Conservation (phyloP, 371 early-diverging fungal species). For the Mucor sp. region DNA sequence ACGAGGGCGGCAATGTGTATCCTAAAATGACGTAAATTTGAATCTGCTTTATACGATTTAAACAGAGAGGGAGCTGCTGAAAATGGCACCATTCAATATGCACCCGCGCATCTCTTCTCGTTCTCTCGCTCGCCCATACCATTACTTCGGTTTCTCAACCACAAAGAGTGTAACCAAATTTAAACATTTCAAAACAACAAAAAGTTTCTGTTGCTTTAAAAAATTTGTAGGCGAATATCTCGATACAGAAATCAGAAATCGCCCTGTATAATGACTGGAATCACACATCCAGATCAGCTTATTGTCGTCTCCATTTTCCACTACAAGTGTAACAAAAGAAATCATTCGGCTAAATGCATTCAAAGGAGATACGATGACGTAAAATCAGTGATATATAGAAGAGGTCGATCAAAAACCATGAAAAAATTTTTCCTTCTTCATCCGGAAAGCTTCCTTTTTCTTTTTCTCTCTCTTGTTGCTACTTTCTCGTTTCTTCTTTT, state of each 20-base stretch:
- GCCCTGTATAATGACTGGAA: background rate
- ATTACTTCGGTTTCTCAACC: background rate
- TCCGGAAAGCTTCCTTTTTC: background rate
- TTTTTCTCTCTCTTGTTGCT: background rate
- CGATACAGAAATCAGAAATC: background rate
- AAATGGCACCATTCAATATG: background rate
- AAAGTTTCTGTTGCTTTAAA: background rate
- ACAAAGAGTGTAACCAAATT: background rate
- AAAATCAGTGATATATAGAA: background rate
- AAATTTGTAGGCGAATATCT: background rate
- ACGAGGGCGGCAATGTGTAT: background rate
- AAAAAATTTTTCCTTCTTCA: background rate
- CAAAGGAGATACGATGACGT: constrained; percentile 7
- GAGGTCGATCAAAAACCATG: constrained; percentile 1
- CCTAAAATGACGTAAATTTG: background rate
- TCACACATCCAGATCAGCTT: background rate
- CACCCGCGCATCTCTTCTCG: background rate
- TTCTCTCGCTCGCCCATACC: background rate
- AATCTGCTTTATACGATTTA: background rate
- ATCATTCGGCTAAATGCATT: background rate
- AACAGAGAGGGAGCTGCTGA: background rate
- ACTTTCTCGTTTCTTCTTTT: constrained; percentile 1
- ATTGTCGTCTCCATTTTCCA: background rate
- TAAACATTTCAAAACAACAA: background rate
- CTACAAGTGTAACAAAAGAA: background rate